Evolutionary conservation across 1,284 basidiomycete genomes (phyloP).

Genomic region (Phaffia rhodozyma): DNA sequence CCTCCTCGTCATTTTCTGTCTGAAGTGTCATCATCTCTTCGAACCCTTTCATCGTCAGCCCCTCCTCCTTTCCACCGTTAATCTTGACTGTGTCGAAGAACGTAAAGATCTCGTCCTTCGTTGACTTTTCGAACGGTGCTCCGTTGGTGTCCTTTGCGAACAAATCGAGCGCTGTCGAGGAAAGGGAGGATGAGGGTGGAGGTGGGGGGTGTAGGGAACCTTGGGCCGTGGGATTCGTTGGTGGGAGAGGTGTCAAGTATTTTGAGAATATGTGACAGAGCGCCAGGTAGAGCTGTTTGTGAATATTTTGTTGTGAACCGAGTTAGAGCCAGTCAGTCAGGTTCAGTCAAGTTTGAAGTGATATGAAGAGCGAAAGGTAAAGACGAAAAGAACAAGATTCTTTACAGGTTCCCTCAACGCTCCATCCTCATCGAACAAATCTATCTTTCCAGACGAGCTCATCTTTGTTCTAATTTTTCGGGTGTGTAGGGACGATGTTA

Average conservation of each 20-base stretch:
- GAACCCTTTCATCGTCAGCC: slow-evolving; percentile 3
- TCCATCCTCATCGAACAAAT: no score
- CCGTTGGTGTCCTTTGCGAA: slow-evolving; percentile 12
- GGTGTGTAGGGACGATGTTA: no score
- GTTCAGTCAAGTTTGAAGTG: no score
- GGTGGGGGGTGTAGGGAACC: slow-evolving; percentile 11
- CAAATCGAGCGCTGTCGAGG: not conserved
- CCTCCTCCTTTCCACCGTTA: not conserved
- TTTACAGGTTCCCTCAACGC: no score
- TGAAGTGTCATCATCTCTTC: slow-evolving; percentile 11
- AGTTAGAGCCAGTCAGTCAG: no score
- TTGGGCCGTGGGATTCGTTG: not conserved
- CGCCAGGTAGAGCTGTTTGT: slow-evolving; percentile 6
- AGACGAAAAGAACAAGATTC: no score
- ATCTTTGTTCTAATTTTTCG: no score
- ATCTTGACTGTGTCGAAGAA: not conserved
- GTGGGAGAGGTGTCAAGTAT: not conserved
- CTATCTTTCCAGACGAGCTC: no score
- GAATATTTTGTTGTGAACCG: no score
- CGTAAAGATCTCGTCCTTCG: slow-evolving; percentile 8
- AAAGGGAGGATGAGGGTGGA: not conserved
- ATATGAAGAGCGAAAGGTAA: no score
- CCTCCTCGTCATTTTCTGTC: slow-evolving; percentile 5
- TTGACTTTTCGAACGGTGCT: not conserved
- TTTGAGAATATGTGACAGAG: slow-evolving; percentile 10